These are phyloP conservation scores for Penicillium crustosum DNA, from an alignment of 2,329 filamentous ascomycete species.

Conservation along the genomic window DNA sequence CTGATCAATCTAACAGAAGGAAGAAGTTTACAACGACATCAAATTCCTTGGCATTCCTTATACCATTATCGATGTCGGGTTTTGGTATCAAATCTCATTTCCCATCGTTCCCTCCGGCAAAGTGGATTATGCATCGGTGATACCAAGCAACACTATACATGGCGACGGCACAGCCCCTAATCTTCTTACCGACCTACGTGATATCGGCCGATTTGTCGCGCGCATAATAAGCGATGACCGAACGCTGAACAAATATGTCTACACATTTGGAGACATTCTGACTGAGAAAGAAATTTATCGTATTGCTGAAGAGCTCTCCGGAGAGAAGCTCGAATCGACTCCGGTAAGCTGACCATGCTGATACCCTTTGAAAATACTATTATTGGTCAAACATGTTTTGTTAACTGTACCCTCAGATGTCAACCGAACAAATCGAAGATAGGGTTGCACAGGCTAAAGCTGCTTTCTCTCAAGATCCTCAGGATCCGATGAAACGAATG, in stretches of 20 bases:
- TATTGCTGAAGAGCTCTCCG: conserved; percentile 22
- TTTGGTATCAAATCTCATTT: conserved; percentile 49
- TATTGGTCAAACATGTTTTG: not conserved
- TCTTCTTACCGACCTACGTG: not conserved
- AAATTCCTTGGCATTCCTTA: conserved; percentile 46
- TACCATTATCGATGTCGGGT: conserved; percentile 54
- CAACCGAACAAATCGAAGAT: not conserved
- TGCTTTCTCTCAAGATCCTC: not conserved
- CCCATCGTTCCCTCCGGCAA: conserved; percentile 23
- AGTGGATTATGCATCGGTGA: not conserved
- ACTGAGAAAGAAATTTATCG: not conserved
- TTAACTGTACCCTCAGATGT: not conserved
- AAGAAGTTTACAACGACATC: conserved; percentile 46
- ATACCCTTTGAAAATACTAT: not conserved
- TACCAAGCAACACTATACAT: not conserved
- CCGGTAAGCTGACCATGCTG: not conserved
- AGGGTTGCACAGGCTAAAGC: not conserved
- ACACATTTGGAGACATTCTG: not conserved
- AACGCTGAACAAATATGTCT: conserved; percentile 7
- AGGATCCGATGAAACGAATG: not conserved
- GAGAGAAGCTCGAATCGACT: conserved; percentile 13
- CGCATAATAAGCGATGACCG: not conserved
- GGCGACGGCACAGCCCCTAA: not conserved
- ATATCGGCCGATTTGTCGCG: conserved; percentile 3
- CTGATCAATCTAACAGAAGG: conserved; percentile 37